Percentiles rank a stretch among this genome's conserved stretches.
Conservation (phyloP, 192 early-diverging fungal genomes). For the Linnemannia exigua region DNA sequence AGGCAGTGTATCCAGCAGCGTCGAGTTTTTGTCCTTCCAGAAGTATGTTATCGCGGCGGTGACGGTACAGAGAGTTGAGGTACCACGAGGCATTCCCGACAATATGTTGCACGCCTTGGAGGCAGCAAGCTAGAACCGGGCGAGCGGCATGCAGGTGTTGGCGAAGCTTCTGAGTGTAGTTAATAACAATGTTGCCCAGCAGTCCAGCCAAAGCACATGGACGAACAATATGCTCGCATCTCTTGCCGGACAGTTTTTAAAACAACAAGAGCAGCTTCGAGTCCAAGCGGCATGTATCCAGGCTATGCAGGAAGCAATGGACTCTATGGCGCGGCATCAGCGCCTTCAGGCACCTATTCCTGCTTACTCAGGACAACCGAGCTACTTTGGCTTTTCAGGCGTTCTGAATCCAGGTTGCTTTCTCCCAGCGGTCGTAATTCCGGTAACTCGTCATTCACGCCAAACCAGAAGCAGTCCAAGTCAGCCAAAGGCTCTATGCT, state of each 20-base stretch:
- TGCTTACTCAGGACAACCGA: too few relatives aligned
- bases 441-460: too few relatives aligned
- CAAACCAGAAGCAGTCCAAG: too few relatives aligned
- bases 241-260: neutral
- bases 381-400: too few relatives aligned
- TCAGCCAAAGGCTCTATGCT: too few relatives aligned
- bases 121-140: neutral
- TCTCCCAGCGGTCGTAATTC: too few relatives aligned
- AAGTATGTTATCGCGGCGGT: neutral
- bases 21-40: slow-evolving; percentile 4
- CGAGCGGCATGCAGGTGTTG: neutral
- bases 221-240: neutral
- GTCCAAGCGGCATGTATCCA: neutral
- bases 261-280: neutral
- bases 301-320: neutral
- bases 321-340: neutral
- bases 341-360: neutral
- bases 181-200: neutral
- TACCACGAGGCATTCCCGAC: neutral
- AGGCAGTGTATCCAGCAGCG: neutral
- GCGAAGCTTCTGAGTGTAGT: neutral
- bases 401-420: too few relatives aligned
- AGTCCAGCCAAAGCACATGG: neutral
- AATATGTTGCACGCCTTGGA: slow-evolving; percentile 11
- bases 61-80: slow-evolving; percentile 7